Evolutionary conservation across 1,139 yeast species (phyloP).

Genomic region (Geotrichum fermentans): DNA sequence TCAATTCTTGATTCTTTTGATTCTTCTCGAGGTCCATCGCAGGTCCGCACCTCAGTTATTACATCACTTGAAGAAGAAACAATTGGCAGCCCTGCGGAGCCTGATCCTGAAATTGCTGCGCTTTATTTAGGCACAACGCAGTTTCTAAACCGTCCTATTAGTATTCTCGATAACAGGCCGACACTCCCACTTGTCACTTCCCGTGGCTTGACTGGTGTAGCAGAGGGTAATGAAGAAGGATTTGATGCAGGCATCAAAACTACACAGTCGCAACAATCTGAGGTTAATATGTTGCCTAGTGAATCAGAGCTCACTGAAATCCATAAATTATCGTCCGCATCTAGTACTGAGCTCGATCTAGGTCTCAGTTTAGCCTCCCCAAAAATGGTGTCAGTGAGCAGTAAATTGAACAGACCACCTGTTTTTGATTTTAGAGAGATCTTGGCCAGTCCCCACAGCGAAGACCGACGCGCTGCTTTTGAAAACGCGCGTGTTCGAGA

Average conservation of each 20-base stretch:
- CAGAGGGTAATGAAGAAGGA: background rate
- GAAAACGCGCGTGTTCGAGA: conserved; percentile 32
- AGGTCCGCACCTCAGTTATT: background rate
- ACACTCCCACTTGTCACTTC: background rate
- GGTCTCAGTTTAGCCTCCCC: background rate
- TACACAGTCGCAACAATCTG: background rate
- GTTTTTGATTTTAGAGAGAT: conserved; percentile 35
- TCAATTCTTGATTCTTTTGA: background rate
- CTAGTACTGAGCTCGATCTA: too few species aligned
- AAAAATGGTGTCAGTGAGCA: background rate
- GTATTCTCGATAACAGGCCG: conserved; percentile 27
- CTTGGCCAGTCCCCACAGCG: conserved; percentile 27
- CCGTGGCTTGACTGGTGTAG: conserved; percentile 21
- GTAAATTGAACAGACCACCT: conserved; percentile 32
- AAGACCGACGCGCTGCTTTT: conserved; percentile 29
- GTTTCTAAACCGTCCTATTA: conserved; percentile 31
- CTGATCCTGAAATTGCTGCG: conserved; percentile 31
- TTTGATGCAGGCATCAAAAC: background rate
- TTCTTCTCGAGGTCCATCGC: background rate
- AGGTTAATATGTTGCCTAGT: too few species aligned
- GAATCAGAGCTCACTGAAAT: too few species aligned
- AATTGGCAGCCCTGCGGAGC: conserved; percentile 3
- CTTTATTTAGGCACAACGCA: conserved; percentile 32
- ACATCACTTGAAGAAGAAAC: background rate
- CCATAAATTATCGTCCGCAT: too few species aligned